Conservation (phyloP, 257 asterid genomes). For the Primulina tabacum region DNA sequence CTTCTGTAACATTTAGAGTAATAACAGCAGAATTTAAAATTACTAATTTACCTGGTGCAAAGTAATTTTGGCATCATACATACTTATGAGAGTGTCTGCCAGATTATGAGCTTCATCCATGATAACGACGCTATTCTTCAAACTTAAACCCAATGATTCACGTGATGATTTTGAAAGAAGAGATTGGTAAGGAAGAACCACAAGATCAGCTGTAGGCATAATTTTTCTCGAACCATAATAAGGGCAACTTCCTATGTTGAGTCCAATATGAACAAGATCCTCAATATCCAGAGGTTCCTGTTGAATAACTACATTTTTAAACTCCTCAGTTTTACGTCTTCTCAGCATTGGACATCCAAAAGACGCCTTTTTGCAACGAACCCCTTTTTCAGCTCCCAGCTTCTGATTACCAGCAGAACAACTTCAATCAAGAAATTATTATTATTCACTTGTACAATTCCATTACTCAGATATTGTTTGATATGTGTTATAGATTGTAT, state of each 20-base stretch:
- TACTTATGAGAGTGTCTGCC: constrained; percentile 88
- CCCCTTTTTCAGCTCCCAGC: constrained; percentile 55
- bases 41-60: constrained; percentile 58
- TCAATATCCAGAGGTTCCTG: constrained; percentile 86
- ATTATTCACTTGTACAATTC: constrained; percentile 13
- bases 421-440: constrained; percentile 28
- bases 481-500: not conserved
- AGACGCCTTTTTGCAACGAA: constrained; percentile 44
- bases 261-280: constrained; percentile 84
- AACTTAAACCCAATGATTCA: constrained; percentile 79
- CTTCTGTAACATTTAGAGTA: not conserved
- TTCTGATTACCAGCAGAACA: constrained; percentile 47
- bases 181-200: constrained; percentile 95
- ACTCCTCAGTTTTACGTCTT: constrained; percentile 61
- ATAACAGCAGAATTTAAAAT: constrained; percentile 9
- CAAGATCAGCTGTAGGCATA: constrained; percentile 80
- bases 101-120: constrained; percentile 98
- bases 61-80: constrained; percentile 81
- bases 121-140: constrained; percentile 68
- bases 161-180: constrained; percentile 94
- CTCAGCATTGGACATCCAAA: constrained; percentile 80
- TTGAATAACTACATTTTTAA: constrained; percentile 49
- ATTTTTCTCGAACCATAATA: constrained; percentile 91
- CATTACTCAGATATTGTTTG: not conserved
- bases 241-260: constrained; percentile 74